Evolutionary conservation across 1,284 basidiomycete species (phyloP).

Genomic region (Ustilago sp.): DNA sequence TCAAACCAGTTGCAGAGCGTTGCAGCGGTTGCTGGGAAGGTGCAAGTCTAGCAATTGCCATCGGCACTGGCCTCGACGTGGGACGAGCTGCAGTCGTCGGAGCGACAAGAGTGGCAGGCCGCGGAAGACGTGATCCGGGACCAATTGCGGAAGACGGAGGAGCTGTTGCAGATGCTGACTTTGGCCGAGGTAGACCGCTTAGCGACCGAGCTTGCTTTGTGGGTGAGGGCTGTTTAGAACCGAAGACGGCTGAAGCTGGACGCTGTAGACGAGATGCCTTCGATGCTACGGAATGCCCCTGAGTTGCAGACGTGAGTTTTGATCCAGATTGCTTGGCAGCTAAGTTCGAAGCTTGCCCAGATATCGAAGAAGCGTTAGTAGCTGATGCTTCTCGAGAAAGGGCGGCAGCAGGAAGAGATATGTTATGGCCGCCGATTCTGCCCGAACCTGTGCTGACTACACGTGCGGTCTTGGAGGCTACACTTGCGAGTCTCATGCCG

Average conservation of each 20-base stretch:
- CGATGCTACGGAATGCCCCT: constrained; percentile 34
- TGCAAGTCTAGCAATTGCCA: constrained; percentile 41
- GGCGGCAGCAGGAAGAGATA: constrained; percentile 22
- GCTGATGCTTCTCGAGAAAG: constrained; percentile 16
- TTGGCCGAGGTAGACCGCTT: constrained; percentile 40
- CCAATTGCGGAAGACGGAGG: constrained; percentile 5
- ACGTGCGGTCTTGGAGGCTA: constrained; percentile 34
- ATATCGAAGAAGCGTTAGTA: neutral
- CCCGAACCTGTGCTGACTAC: constrained; percentile 19
- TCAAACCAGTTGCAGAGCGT: neutral
- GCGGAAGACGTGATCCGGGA: constrained; percentile 38
- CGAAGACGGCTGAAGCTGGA: constrained; percentile 29
- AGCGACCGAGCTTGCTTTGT: constrained; percentile 25
- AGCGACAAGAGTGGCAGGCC: constrained; percentile 24
- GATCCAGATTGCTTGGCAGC: neutral
- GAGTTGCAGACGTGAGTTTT: constrained; percentile 8
- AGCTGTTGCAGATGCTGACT: constrained; percentile 8
- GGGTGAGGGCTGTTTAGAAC: constrained; percentile 19
- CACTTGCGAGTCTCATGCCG: constrained; percentile 21
- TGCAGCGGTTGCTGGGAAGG: constrained; percentile 17
- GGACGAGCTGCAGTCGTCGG: constrained; percentile 6
- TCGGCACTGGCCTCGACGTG: constrained; percentile 30
- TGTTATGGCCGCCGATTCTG: constrained; percentile 21
- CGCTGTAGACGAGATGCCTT: constrained; percentile 32
- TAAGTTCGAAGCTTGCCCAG: neutral